Conservation (phyloP, 1,284 basidiomycete genomes). For the Trametes polyzona region DNA sequence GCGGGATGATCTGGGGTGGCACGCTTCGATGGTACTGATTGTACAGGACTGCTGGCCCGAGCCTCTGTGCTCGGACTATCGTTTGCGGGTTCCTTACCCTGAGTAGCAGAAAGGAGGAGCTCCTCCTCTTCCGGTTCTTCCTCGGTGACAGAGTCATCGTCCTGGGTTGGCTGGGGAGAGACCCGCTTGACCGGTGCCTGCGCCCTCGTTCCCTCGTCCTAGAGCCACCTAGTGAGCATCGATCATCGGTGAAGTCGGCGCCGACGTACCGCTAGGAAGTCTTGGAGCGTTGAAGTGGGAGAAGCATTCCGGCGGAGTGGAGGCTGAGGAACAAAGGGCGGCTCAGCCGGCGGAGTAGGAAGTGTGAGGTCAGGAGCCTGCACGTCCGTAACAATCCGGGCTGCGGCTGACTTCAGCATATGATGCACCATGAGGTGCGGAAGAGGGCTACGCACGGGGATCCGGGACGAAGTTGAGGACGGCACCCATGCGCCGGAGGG, state of each 20-base stretch:
- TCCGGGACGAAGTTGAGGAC: constrained; percentile 65
- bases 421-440: constrained; percentile 7
- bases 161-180: constrained; percentile 8
- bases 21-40: constrained; percentile 23
- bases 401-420: constrained; percentile 27
- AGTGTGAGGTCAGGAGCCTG: constrained; percentile 27
- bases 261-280: constrained; percentile 4
- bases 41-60: constrained; percentile 12
- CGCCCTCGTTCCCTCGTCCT: background rate
- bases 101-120: constrained; percentile 13
- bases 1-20: constrained; percentile 20
- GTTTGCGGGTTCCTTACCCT: constrained; percentile 21
- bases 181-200: background rate
- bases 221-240: background rate
- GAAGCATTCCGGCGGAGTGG: constrained; percentile 9
- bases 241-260: no score
- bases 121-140: constrained; percentile 35
- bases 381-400: constrained; percentile 33
- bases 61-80: constrained; percentile 5
- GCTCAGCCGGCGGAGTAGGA: constrained; percentile 19
- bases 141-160: constrained; percentile 54
- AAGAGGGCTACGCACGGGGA: constrained; percentile 53
- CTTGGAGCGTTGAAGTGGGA: background rate
- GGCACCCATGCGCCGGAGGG: constrained; percentile 69
- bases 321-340: constrained; percentile 16